These are phyloP conservation scores for Scedosporium minutisporum DNA, from an alignment of 2,329 filamentous ascomycete genomes.

Conservation along the genomic window DNA sequence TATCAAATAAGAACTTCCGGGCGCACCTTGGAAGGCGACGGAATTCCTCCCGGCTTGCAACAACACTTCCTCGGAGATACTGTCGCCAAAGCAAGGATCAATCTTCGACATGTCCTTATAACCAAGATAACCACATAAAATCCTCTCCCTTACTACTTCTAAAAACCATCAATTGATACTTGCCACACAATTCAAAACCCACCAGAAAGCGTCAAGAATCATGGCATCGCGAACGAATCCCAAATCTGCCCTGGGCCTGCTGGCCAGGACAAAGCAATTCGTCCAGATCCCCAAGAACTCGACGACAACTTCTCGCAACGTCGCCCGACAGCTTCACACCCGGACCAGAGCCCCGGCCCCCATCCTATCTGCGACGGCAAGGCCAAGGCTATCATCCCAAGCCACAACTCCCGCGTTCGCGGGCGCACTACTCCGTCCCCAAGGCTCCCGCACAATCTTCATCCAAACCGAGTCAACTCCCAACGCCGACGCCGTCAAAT, in stretches of 20 bases:
- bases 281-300: neutral
- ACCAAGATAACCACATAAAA: slow-evolving; percentile 1
- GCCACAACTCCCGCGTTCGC: slow-evolving; percentile 10
- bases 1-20: neutral
- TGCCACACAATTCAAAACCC: neutral
- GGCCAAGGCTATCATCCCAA: slow-evolving; percentile 5
- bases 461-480: slow-evolving; percentile 95
- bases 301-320: neutral
- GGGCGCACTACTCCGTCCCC: slow-evolving; percentile 12
- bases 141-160: neutral
- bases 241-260: slow-evolving; percentile 9
- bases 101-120: neutral
- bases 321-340: slow-evolving; percentile 10
- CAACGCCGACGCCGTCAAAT: slow-evolving; percentile 93
- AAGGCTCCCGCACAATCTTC: slow-evolving; percentile 67
- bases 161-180: neutral
- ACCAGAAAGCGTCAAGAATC: neutral
- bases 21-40: neutral
- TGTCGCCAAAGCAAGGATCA: neutral
- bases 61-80: neutral
- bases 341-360: slow-evolving; percentile 6
- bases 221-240: slow-evolving; percentile 11
- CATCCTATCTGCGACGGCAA: slow-evolving; percentile 8
- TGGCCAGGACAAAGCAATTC: slow-evolving; percentile 8
- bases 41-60: neutral